Percentiles rank a stretch among this genome's conserved stretches.
These are phyloP conservation scores for Deakozyma indianensis DNA, from an alignment of 805 yeast genomes.

Conservation along the genomic window DNA sequence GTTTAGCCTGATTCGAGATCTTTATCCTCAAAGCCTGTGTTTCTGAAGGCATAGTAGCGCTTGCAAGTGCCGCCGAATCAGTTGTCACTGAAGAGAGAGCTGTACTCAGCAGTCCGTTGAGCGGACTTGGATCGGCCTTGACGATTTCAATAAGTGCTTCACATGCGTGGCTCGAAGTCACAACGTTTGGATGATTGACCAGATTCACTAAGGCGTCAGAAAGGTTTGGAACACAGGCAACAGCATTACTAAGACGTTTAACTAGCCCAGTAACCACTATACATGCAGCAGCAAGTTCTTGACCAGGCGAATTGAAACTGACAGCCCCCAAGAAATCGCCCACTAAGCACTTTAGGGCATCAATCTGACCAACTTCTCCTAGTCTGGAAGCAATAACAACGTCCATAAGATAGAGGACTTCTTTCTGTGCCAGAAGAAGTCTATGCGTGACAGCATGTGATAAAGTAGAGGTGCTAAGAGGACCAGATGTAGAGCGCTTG, in stretches of 20 bases:
- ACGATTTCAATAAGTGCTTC: not conserved
- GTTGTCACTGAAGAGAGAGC: not conserved
- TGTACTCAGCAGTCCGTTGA: not conserved
- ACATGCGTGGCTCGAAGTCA: not conserved
- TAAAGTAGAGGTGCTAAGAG: not conserved
- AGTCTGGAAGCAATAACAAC: not conserved
- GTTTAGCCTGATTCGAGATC: slow-evolving; percentile 15
- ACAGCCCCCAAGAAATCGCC: not conserved
- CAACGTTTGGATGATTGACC: not conserved
- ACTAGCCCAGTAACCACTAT: not conserved
- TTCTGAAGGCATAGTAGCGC: not conserved
- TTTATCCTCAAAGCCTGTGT: not conserved
- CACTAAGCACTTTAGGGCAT: not conserved
- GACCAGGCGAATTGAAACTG: not conserved
- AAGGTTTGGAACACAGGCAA: not conserved
- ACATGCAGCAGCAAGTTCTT: not conserved
- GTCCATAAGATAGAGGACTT: not conserved
- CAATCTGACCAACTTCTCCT: not conserved
- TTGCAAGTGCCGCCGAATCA: not conserved
- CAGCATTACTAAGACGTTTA: not conserved
- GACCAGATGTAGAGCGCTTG: not conserved
- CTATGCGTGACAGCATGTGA: not conserved
- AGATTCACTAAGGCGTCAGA: not conserved
- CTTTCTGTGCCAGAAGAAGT: not conserved
- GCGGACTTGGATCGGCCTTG: not conserved